Conservation (phyloP, 345 rosid species). For the Iberis pinnata region DNA sequence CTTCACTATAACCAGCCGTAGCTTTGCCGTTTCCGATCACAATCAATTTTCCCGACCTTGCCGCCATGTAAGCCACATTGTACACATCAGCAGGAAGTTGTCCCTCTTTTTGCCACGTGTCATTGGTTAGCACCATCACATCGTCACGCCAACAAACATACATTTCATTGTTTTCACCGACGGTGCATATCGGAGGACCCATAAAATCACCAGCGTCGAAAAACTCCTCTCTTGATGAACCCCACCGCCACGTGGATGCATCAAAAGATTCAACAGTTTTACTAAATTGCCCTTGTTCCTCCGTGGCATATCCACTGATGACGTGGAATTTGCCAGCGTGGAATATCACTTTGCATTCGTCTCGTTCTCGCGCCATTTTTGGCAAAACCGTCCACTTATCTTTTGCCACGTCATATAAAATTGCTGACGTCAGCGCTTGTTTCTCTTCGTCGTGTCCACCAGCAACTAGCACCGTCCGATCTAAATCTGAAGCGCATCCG, state of each 20-base stretch:
- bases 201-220: constrained; percentile 15
- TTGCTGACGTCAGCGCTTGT: constrained; percentile 54
- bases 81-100: constrained; percentile 49
- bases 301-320: constrained; percentile 71
- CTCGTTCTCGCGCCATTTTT: constrained; percentile 66
- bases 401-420: constrained; percentile 50
- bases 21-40: constrained; percentile 49
- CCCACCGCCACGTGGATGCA: constrained; percentile 42
- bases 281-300: constrained; percentile 60
- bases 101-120: constrained; percentile 42
- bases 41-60: constrained; percentile 40
- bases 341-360: constrained; percentile 63
- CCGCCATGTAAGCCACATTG: constrained; percentile 30
- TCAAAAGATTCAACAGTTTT: constrained; percentile 46
- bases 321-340: constrained; percentile 58
- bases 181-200: constrained; percentile 36
- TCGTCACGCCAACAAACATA: constrained; percentile 42
- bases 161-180: constrained; percentile 21
- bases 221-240: constrained; percentile 26
- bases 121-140: constrained; percentile 19
- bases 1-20: constrained; percentile 28
- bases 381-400: constrained; percentile 54
- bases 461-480: constrained; percentile 53
- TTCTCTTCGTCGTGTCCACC: constrained; percentile 76
- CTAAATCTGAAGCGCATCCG: constrained; percentile 55